Evolutionary conservation across 176 grass and related monocot species (phyloP).

Genomic region (Tillandsia leiboldiana): DNA sequence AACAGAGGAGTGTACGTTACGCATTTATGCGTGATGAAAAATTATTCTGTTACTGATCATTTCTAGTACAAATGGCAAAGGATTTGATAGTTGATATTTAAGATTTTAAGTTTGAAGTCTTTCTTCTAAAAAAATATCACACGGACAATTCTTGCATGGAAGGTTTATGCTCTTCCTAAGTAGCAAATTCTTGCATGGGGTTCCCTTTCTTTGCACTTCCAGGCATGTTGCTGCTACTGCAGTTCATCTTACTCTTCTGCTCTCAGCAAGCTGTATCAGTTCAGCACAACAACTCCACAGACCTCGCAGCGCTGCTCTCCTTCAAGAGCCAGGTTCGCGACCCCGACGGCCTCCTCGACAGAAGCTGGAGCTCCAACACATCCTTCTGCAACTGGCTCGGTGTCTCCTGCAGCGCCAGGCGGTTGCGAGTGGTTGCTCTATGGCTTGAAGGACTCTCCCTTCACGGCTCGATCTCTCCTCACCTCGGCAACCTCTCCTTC

Average conservation of each 20-base stretch:
- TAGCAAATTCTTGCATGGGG: too few species aligned
- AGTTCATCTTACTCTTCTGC: constrained; percentile 1
- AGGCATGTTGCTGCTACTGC: constrained; percentile 2
- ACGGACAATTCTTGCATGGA: too few species aligned
- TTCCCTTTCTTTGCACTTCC: neutral
- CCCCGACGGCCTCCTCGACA: constrained; percentile 7
- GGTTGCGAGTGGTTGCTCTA: constrained; percentile 7
- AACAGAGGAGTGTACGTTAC: too few species aligned
- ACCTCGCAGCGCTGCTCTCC: constrained; percentile 11
- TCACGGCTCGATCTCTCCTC: constrained; percentile 10
- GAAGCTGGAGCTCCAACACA: constrained; percentile 12
- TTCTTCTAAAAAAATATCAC: too few species aligned
- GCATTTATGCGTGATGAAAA: too few species aligned
- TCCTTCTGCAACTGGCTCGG: constrained; percentile 25
- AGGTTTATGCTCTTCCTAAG: too few species aligned
- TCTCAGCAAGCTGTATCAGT: neutral
- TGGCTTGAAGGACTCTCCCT: constrained; percentile 6
- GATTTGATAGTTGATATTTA: too few species aligned
- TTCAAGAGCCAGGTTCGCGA: constrained; percentile 16
- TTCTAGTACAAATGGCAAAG: too few species aligned
- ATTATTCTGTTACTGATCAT: too few species aligned
- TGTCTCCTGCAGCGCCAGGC: neutral
- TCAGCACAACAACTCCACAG: constrained; percentile 17
- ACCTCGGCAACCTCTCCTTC: constrained; percentile 23
- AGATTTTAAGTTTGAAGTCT: too few species aligned